Conservation (phyloP, 2,329 filamentous ascomycete species). For the Xylaria sp. region DNA sequence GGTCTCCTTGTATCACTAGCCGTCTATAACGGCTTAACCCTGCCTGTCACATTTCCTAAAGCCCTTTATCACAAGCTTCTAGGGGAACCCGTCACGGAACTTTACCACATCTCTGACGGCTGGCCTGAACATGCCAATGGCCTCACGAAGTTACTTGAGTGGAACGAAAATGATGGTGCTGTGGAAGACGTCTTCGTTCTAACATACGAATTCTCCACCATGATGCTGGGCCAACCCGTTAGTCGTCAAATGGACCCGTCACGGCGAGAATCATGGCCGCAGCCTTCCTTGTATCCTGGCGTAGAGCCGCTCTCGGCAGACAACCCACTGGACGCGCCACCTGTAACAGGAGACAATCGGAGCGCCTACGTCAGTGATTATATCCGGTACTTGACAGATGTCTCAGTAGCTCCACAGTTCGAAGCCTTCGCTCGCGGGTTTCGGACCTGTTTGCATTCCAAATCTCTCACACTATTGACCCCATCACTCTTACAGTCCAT, state of each 20-base stretch:
- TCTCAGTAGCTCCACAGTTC: slow-evolving; percentile 81
- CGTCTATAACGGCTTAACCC: slow-evolving; percentile 90
- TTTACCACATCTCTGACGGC: slow-evolving; percentile 84
- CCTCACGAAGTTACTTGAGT: slow-evolving; percentile 77
- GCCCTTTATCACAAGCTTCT: slow-evolving; percentile 86
- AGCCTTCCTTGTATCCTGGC: slow-evolving; percentile 53
- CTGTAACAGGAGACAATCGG: slow-evolving; percentile 86
- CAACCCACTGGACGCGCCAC: slow-evolving; percentile 66
- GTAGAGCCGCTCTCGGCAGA: slow-evolving; percentile 49
- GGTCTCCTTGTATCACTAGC: slow-evolving; percentile 90
- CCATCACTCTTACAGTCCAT: slow-evolving; percentile 78
- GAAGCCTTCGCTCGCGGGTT: slow-evolving; percentile 86
- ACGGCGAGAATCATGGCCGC: slow-evolving; percentile 63
- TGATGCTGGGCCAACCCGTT: slow-evolving; percentile 66
- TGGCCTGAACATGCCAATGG: slow-evolving; percentile 86
- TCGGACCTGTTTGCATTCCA: slow-evolving; percentile 75
- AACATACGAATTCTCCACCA: slow-evolving; percentile 85
- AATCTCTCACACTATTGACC: slow-evolving; percentile 77
- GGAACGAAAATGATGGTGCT: slow-evolving; percentile 78
- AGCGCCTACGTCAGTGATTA: slow-evolving; percentile 85
- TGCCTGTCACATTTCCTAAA: slow-evolving; percentile 89
- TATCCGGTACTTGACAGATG: slow-evolving; percentile 81
- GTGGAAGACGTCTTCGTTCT: slow-evolving; percentile 85
- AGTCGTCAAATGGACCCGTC: slow-evolving; percentile 65
- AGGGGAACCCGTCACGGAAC: slow-evolving; percentile 72